Percentiles rank a stretch among this genome's conserved stretches.
These are phyloP conservation scores for Lodderomyces oxycetoniae DNA, from an alignment of 1,139 yeast species.

Conservation along the genomic window DNA sequence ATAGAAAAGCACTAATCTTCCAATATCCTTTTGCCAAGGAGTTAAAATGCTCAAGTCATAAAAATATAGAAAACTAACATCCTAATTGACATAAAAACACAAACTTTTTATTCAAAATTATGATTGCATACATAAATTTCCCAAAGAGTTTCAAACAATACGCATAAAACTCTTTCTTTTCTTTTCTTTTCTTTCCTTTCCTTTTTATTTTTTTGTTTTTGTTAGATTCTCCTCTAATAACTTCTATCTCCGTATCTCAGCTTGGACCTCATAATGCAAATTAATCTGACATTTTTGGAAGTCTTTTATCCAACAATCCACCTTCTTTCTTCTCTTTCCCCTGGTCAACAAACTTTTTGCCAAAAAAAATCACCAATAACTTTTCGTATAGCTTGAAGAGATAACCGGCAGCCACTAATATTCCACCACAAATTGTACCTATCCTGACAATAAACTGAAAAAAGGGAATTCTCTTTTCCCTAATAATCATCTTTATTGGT, in stretches of 20 bases:
- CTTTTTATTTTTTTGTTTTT: no score
- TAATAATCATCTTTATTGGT: conserved; percentile 66
- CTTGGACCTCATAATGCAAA: conserved; percentile 1
- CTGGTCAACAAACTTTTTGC: conserved; percentile 47
- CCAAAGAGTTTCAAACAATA: no score
- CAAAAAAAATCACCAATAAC: conserved; percentile 39
- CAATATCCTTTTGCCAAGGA: no score
- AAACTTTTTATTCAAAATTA: no score
- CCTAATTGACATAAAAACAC: no score
- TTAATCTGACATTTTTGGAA: background rate
- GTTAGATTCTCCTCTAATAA: background rate
- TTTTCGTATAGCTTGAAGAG: conserved; percentile 48
- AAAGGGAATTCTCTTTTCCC: conserved; percentile 72
- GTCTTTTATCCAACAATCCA: conserved; percentile 19
- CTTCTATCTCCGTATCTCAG: background rate
- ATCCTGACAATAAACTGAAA: conserved; percentile 71
- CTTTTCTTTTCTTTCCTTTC: background rate
- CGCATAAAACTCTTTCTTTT: no score
- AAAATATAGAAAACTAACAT: no score
- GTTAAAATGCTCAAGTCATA: no score
- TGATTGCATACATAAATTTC: no score
- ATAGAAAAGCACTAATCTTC: no score
- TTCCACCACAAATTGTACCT: conserved; percentile 76
- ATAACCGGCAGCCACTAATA: conserved; percentile 51
- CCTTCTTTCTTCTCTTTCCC: conserved; percentile 52